Base-by-base conservation (phyloP, 2,329 filamentous ascomycete genomes). In the Claviceps capensis region DNA sequence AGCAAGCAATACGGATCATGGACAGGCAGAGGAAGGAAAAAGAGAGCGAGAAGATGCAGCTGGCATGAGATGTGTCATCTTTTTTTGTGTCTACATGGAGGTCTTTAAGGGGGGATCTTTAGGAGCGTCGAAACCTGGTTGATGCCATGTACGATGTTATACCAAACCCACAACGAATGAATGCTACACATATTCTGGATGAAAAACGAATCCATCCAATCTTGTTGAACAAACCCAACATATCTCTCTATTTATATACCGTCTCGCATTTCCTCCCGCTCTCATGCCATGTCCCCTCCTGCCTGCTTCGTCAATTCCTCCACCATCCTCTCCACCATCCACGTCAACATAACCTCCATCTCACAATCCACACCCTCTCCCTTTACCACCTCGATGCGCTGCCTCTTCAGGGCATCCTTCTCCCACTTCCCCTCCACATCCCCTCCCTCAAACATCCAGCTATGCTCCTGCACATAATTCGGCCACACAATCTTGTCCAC, bases 401-500 rank as follows among this genome's bases (percentile, higher is more conserved):
- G 68, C 52, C 63, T 63, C 23, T 57, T 55, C 58, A 79, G 65
- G 47, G 74, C 70, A 0, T 70, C 67, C 17, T 68, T 63, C 42
- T 77, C 71, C 9, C 82, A 62, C 47, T 67, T 61, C 0, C 78
- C 78, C 59, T 85, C 78, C 0, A 88, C 85, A 62, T 90, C 72
- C 0, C 79, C 83, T 7, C 71, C 69, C 57, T 82, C 68, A 63
- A 96, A 93, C 65, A 98, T 72, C 75, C 87, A 95, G 22, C 73
- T 72, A 69, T 97, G 90, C 60, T 88, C 81, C 50, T 78, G 74
- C 3, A 86, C 86, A 67, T 96, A 97, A 61, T 95, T 91, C 3
- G 91, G 91, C 93, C 93, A 98, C 4, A 98, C 93, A 51, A 98
- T 78, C 64, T 86, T 79, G 65, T 97, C 90, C 40, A 97, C 89